Conservation (phyloP, 805 yeast genomes). For the Teunomyces tritomae region DNA sequence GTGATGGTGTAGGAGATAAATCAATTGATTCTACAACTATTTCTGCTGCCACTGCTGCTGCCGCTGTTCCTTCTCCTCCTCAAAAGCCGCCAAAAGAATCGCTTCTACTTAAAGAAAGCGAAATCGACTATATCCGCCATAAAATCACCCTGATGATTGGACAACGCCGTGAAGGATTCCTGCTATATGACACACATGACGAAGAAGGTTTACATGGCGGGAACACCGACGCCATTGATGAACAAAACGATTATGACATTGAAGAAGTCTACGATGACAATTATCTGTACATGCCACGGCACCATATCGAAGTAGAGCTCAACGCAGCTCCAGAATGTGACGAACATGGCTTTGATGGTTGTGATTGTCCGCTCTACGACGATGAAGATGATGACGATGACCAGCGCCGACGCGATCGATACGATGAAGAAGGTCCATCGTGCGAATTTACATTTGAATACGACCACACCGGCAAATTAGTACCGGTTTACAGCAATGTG, state of each 20-base stretch:
- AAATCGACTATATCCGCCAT: slow-evolving; percentile 27
- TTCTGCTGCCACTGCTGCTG: background rate
- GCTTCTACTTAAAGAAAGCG: slow-evolving; percentile 21
- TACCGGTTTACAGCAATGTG: slow-evolving; percentile 39
- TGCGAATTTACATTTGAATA: slow-evolving; percentile 47
- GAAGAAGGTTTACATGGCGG: slow-evolving; percentile 40
- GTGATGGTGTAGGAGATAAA: slow-evolving; percentile 8
- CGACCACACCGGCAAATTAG: slow-evolving; percentile 38
- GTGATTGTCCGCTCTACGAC: slow-evolving; percentile 25
- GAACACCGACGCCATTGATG: slow-evolving; percentile 20
- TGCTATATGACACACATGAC: slow-evolving; percentile 36
- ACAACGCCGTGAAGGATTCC: slow-evolving; percentile 21
- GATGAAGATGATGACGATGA: slow-evolving; percentile 1
- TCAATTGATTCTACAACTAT: no score
- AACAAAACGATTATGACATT: slow-evolving; percentile 39
- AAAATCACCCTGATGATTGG: slow-evolving; percentile 24
- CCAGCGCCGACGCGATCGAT: slow-evolving; percentile 2
- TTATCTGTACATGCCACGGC: slow-evolving; percentile 30
- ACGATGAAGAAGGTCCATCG: slow-evolving; percentile 33
- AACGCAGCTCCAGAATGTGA: slow-evolving; percentile 33
- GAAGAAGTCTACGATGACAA: slow-evolving; percentile 31
- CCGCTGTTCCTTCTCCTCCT: no score
- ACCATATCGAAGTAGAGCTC: slow-evolving; percentile 42
- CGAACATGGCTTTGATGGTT: slow-evolving; percentile 23
- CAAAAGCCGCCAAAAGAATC: background rate